These are phyloP conservation scores for Omphalotus guepiniiformis DNA, from an alignment of 768 basidiomycete genomes.

Conservation along the genomic window DNA sequence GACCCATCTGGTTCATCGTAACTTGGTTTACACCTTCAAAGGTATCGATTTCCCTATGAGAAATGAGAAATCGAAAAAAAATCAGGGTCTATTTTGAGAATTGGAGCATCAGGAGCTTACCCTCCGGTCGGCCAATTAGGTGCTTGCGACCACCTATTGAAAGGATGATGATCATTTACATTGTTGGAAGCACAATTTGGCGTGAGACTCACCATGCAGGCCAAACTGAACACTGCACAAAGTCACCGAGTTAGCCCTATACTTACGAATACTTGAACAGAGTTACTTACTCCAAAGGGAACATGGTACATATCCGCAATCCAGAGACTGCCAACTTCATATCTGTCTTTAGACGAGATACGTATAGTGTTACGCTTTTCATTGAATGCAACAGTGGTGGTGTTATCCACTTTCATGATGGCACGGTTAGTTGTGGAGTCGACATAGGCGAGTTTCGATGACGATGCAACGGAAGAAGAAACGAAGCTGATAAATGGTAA, in stretches of 20 bases:
- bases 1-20: slow-evolving; percentile 58
- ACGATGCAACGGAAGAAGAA: slow-evolving; percentile 39
- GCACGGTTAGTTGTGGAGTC: slow-evolving; percentile 64
- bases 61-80: neutral
- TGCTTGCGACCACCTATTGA: slow-evolving; percentile 48
- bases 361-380: slow-evolving; percentile 66
- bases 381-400: slow-evolving; percentile 43
- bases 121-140: slow-evolving; percentile 60
- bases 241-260: neutral
- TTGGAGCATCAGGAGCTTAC: slow-evolving; percentile 22
- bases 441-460: slow-evolving; percentile 55
- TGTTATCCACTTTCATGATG: slow-evolving; percentile 76
- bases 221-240: slow-evolving; percentile 67
- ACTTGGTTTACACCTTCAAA: slow-evolving; percentile 77
- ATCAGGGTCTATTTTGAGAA: neutral
- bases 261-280: slow-evolving; percentile 3
- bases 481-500: slow-evolving; percentile 54
- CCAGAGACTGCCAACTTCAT: slow-evolving; percentile 58
- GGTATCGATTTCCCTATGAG: slow-evolving; percentile 63
- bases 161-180: neutral
- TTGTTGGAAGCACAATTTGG: neutral
- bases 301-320: slow-evolving; percentile 61
- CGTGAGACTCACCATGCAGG: slow-evolving; percentile 48
- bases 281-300: slow-evolving; percentile 33
- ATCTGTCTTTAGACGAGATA: slow-evolving; percentile 54